phyloP scores from a whole-genome alignment of 2,329 filamentous ascomycete species.

The Remersonia thermophila region DNA sequence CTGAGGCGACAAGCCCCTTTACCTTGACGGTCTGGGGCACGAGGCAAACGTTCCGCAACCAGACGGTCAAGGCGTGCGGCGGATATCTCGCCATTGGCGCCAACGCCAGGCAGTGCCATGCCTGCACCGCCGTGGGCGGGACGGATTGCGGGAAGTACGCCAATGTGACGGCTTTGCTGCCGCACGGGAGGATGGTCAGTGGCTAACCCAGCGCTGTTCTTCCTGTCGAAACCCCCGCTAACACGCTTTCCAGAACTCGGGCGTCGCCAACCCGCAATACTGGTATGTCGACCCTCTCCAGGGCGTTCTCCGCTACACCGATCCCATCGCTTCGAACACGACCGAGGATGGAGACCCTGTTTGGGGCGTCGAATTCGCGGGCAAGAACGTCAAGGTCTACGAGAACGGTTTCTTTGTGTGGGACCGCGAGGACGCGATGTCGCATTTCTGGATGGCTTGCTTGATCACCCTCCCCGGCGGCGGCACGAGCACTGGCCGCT shows the following conservation, averaged over 20 bases:
- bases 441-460: conserved; percentile 9
- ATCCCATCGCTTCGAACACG: conserved; percentile 2
- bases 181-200: conserved; percentile 9
- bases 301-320: conserved; percentile 7
- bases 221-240: too few relatives aligned
- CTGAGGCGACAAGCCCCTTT: conserved; percentile 6
- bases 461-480: conserved; percentile 7
- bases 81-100: conserved; percentile 11
- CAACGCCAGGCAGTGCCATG: conserved; percentile 7
- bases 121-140: conserved; percentile 1
- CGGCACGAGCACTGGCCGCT: conserved; percentile 3
- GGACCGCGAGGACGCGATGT: conserved; percentile 1
- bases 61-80: conserved; percentile 8
- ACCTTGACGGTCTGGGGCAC: conserved; percentile 3
- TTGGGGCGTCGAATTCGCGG: conserved; percentile 3
- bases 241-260: conserved; percentile 1
- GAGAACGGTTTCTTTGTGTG: conserved; percentile 7
- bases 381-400: conserved; percentile 1
- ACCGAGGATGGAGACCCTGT: conserved; percentile 3
- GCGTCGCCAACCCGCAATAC: conserved; percentile 6
- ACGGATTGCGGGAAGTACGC: conserved; percentile 5
- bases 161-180: conserved; percentile 5
- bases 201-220: too few relatives aligned
- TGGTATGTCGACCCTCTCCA: conserved; percentile 8
- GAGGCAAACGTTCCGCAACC: conserved; percentile 1